Percentiles rank a stretch among this genome's conserved stretches.
These are phyloP conservation scores for Nigrospora oryzae DNA, from an alignment of 2,329 filamentous ascomycete genomes.

Conservation along the genomic window DNA sequence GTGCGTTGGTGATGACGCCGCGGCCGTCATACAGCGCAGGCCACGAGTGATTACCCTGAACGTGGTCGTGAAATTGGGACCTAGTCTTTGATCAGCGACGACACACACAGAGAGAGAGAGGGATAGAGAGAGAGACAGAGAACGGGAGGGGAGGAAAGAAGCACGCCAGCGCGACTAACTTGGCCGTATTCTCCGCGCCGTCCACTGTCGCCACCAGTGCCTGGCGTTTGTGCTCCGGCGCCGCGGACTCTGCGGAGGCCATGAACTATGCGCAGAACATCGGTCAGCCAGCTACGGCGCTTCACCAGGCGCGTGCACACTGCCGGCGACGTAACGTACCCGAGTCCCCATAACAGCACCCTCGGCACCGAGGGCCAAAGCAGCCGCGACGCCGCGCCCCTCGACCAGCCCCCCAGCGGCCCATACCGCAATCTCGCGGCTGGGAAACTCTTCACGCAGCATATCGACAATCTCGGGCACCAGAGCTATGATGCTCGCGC, in stretches of 20 bases:
- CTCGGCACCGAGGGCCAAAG: constrained; percentile 32
- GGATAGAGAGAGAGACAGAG: no score
- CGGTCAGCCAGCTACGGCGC: background rate
- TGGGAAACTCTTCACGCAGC: constrained; percentile 27
- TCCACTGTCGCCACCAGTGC: background rate
- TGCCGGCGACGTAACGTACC: constrained; percentile 5
- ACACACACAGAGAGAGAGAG: no score
- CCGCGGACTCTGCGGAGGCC: background rate
- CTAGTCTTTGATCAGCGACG: constrained; percentile 5
- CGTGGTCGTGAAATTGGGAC: constrained; percentile 20
- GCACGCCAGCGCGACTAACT: background rate
- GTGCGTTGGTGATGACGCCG: constrained; percentile 15
- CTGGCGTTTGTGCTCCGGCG: background rate
- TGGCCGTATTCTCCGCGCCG: background rate
- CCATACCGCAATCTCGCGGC: constrained; percentile 18
- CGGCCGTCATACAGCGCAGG: constrained; percentile 20
- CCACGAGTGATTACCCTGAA: constrained; percentile 18
- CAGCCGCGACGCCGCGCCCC: constrained; percentile 34
- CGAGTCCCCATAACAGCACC: constrained; percentile 16
- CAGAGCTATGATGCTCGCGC: constrained; percentile 45
- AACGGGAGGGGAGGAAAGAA: no score
- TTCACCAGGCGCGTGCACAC: no score
- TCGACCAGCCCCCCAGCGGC: constrained; percentile 39
- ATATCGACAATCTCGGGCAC: constrained; percentile 48
- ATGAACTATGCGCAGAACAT: background rate